Evolutionary conservation across 345 rosid genomes (phyloP), one percentile per base, ranked within the genome.

Genomic region (Salix dunnii): DNA sequence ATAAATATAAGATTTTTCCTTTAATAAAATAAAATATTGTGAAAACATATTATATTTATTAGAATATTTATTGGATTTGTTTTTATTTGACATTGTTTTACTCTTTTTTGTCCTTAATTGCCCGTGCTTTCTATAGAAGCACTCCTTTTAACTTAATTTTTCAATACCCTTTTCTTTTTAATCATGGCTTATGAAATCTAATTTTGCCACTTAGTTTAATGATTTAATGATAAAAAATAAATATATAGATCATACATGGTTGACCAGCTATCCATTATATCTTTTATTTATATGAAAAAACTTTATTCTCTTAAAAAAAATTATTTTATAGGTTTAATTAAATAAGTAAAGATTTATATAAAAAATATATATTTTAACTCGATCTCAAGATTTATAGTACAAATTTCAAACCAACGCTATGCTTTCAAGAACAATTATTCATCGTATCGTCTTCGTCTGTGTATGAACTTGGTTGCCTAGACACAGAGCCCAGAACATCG

Each of bases 401-500:
- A n/a, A n/a, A n/a, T n/a, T n/a, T n/a, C n/a, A n/a, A n/a, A n/a
- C n/a, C n/a, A n/a, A n/a, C n/a, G n/a, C n/a, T n/a, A n/a, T n/a
- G n/a, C n/a, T n/a, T n/a, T n/a, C n/a, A n/a, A 74, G 79, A 31
- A 75, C 70, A 14, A 31, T 4, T 31, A 3, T 13, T 63, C 70
- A 63, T 77, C 63, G 31, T 62, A 18, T 35, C 21, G 27, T 62
- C 70, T 3, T 30, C n/a, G n/a, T n/a, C 31, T 30, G 31, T 30
- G 31, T 30, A n/a, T 30, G 30, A 25, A 10, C 46, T 49, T 21
- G 35, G 61, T 55, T 27, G 23, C 48, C 5, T 8, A 31, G 65
- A 70, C 51, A 23, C 14, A 71, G 42, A 31, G 40, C 62, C 74
- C 23, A 7, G 23, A 40, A 10, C 25, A 71, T 3, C 7, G 1